Evolutionary conservation across 23 red algal genomes (phyloP).

Genomic region (Porphyridium purpureum): DNA sequence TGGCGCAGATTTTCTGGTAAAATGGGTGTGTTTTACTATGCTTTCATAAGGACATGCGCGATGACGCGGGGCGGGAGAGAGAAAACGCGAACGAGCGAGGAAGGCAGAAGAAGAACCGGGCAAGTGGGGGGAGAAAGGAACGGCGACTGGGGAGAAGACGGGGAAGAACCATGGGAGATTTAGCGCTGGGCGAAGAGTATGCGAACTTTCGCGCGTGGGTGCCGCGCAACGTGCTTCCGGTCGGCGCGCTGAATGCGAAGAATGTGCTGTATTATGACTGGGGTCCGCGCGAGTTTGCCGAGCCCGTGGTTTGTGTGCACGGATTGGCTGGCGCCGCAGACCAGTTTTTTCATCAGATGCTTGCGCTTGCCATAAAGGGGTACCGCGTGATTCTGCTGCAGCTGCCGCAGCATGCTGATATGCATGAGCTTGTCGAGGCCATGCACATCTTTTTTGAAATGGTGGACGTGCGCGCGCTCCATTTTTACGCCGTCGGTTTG

Average conservation of each 20-base stretch:
- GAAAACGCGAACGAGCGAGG: too few relatives aligned
- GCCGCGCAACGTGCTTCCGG: constrained; percentile 40
- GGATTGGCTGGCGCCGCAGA: constrained; percentile 55
- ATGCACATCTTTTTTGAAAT: constrained; percentile 72
- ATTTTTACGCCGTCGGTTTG: constrained; percentile 75
- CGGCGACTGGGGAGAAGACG: too few relatives aligned
- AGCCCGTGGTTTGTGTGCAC: constrained; percentile 75
- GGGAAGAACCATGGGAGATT: not conserved
- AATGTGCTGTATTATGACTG: constrained; percentile 74
- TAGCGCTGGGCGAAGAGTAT: constrained; percentile 8
- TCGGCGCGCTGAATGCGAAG: constrained; percentile 26
- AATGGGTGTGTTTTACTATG: too few relatives aligned
- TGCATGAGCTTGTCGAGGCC: constrained; percentile 46
- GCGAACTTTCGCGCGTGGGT: constrained; percentile 94
- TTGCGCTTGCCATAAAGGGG: constrained; percentile 29
- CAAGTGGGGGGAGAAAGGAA: too few relatives aligned
- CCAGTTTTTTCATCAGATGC: constrained; percentile 44
- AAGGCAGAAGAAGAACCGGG: too few relatives aligned
- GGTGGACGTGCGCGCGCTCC: constrained; percentile 23
- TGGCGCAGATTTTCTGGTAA: too few relatives aligned
- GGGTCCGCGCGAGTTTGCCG: constrained; percentile 51
- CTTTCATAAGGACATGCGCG: too few relatives aligned
- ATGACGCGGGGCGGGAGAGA: too few relatives aligned
- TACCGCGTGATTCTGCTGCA: constrained; percentile 68
- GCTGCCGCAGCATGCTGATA: constrained; percentile 46